Conservation (phyloP, 164 flowering plant species). For the Sextonia rubra region DNA sequence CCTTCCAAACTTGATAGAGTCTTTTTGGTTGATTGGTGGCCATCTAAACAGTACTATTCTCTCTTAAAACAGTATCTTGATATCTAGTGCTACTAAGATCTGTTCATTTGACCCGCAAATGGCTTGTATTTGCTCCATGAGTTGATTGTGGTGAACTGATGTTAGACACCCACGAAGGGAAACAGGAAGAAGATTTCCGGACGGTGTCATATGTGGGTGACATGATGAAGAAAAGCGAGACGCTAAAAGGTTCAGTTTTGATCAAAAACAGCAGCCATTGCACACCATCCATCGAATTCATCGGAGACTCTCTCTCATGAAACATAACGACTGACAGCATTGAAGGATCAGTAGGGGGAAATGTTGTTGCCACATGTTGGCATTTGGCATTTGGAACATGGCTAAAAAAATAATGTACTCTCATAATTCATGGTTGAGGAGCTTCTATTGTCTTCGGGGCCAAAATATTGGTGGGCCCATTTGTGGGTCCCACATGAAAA, state of each 20-base stretch:
- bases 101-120: not conserved
- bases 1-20: conserved; percentile 16
- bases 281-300: not conserved
- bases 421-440: too few relatives aligned
- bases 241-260: not conserved
- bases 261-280: not conserved
- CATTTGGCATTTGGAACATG: too few relatives aligned
- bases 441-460: too few relatives aligned
- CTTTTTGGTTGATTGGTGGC: conserved; percentile 1
- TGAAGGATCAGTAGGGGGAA: too few relatives aligned
- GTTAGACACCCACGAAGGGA: not conserved
- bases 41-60: not conserved
- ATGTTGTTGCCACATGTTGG: too few relatives aligned
- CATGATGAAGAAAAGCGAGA: not conserved
- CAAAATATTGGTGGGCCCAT: too few relatives aligned
- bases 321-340: too few relatives aligned
- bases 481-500: too few relatives aligned
- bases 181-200: not conserved
- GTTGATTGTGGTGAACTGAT: not conserved
- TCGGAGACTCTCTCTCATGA: not conserved
- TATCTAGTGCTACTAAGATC: not conserved
- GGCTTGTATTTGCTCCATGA: not conserved
- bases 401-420: too few relatives aligned
- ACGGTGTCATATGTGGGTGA: not conserved
- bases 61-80: not conserved